A percentile compares a stretch with the other conserved stretches of the same genome.
Conservation (phyloP, 2,329 filamentous ascomycete species). For the Aureobasidium sp. region DNA sequence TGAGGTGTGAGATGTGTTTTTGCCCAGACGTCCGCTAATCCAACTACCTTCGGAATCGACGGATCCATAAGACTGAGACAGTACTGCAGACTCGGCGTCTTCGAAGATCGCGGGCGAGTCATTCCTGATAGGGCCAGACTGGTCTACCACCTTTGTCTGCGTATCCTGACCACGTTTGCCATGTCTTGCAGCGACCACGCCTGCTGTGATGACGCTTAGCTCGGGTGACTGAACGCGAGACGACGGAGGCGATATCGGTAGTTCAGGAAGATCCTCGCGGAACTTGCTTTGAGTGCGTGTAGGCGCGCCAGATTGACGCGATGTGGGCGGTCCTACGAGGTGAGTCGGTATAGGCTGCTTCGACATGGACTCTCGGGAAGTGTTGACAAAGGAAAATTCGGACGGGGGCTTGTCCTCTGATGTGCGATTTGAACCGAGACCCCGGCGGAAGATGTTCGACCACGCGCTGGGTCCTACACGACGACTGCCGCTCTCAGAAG, state of each 20-base stretch:
- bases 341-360: constrained; percentile 45
- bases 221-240: constrained; percentile 75
- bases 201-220: constrained; percentile 37
- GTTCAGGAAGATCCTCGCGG: constrained; percentile 81
- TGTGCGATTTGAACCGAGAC: constrained; percentile 24
- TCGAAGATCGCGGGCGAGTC: constrained; percentile 14
- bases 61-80: constrained; percentile 82
- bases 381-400: constrained; percentile 71
- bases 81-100: constrained; percentile 13
- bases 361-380: constrained; percentile 78
- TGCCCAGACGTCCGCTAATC: constrained; percentile 67
- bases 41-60: constrained; percentile 95
- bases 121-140: constrained; percentile 28
- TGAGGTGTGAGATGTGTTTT: constrained; percentile 38
- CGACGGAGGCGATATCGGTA: constrained; percentile 73
- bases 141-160: constrained; percentile 27
- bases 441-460: constrained; percentile 66
- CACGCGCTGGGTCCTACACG: constrained; percentile 40
- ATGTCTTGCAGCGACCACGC: constrained; percentile 32
- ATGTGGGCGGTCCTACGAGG: constrained; percentile 31
- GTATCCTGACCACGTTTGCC: constrained; percentile 20
- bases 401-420: constrained; percentile 43
- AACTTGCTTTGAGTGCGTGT: constrained; percentile 85
- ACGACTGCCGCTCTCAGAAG: constrained; percentile 29
- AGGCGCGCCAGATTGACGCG: constrained; percentile 49